Conservation (phyloP, 495 filamentous ascomycete species). For the Aspergillus saccharolyticus region DNA sequence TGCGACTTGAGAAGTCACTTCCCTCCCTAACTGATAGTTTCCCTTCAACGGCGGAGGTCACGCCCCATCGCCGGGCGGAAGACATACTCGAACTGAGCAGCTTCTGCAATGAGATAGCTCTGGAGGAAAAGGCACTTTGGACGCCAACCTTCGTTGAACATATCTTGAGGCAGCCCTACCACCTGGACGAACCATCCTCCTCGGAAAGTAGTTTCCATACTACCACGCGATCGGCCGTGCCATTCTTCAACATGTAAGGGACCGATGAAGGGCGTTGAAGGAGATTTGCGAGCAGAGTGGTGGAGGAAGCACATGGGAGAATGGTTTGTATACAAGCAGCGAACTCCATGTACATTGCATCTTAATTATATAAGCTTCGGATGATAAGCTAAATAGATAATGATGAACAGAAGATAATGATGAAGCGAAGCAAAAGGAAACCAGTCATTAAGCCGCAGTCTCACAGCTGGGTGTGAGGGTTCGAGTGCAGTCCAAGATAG, state of each 20-base stretch:
- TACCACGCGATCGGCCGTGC: neutral
- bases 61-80: neutral
- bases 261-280: no score
- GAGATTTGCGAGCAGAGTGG: no score
- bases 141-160: neutral
- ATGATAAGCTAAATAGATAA: neutral
- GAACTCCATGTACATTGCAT: neutral
- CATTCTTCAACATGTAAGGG: neutral
- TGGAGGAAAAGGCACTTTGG: neutral
- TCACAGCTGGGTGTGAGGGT: neutral
- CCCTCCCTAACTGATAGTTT: no score
- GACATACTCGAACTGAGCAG: neutral
- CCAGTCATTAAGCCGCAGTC: slow-evolving; percentile 6
- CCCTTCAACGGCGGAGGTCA: neutral
- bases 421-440: neutral
- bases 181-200: neutral
- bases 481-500: slow-evolving; percentile 1
- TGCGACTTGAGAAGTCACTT: no score
- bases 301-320: no score
- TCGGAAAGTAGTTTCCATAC: neutral
- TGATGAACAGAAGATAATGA: neutral
- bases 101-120: neutral
- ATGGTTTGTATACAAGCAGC: no score
- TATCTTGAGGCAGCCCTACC: neutral
- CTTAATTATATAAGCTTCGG: neutral